Evolutionary conservation across 345 rosid species (phyloP).

Genomic region (Nasturtium officinale): DNA sequence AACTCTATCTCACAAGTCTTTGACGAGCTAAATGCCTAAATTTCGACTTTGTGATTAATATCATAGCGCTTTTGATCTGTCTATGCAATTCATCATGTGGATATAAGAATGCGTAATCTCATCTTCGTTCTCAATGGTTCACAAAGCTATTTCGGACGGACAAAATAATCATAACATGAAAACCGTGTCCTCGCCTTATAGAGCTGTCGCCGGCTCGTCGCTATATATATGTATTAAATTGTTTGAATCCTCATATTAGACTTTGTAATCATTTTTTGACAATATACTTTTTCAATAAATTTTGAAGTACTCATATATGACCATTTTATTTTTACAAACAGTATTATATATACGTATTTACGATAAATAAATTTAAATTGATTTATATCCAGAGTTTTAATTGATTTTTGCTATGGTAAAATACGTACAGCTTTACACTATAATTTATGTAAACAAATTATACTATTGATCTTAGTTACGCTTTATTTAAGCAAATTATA

Average conservation of each 20-base stretch:
- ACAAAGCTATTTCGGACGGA: background rate
- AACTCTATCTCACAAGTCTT: background rate
- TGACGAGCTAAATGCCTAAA: background rate
- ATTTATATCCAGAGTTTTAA: too few relatives aligned
- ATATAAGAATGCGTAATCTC: background rate
- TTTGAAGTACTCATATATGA: background rate
- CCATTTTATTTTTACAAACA: too few relatives aligned
- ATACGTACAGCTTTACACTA: background rate
- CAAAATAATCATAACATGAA: background rate
- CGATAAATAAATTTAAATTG: too few relatives aligned
- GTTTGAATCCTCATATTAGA: background rate
- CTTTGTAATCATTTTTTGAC: background rate
- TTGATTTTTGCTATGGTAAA: background rate
- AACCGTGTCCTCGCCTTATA: background rate
- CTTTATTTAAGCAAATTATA: too few relatives aligned
- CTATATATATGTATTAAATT: background rate
- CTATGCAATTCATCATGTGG: background rate
- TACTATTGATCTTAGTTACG: too few relatives aligned
- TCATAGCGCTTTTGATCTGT: background rate
- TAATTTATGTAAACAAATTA: background rate
- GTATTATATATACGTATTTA: too few relatives aligned
- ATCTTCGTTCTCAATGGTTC: background rate
- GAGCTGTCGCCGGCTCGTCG: background rate
- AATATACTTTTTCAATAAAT: background rate
- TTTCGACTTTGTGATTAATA: background rate